Evolutionary conservation across 805 yeast species (phyloP), one percentile per base, ranked within the genome.

Genomic region (Yamadazyma ubonensis): DNA sequence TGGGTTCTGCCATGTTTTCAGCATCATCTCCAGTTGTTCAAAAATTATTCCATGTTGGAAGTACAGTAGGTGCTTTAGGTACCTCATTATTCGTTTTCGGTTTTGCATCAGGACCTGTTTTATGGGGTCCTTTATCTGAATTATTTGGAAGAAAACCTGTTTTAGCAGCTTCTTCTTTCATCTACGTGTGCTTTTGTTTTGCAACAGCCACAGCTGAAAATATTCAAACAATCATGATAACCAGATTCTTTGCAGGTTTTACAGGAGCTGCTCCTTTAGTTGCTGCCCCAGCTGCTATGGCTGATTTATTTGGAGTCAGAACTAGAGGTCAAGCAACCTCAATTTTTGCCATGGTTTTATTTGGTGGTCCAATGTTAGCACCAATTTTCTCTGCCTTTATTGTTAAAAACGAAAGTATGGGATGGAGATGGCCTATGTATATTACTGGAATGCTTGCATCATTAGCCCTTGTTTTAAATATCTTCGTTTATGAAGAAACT

Each of bases 101-200:
- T 8, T 91, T 89, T 63, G 97, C 96, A 1, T 75, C 87, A 0
- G 96, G 97, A 14, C 98, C 98, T 3, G 70, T 90, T 36, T 54
- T 87, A 26, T 90, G 93, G 88, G 96, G 62, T 33, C 61, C 62
- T 6, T 43, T 56, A 19, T 46, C 55, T 15, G 61, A 58, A 41
- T 59, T 65, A 12, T 52, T 42, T 50, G 60, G 71, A 33, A 58
- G 79, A 30, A 71, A 63, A 46, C 44, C 56, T 4, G 73, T 76
- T 20, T 67, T 75, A 16, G 45, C 75, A 20, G 38, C 63, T 2
- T 78, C 81, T 53, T 69, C 38, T 14, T 54, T 65, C 28, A 55
- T 56, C 10, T 63, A 55, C 40, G 52, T 62, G 9, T 46, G 75
- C 14, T 71, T 78, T 47, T 61, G 73, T 1, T 69, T 77, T 50